phyloP scores from a whole-genome alignment of 2,329 filamentous ascomycete genomes.

The Ophiocordyceps robertsii region DNA sequence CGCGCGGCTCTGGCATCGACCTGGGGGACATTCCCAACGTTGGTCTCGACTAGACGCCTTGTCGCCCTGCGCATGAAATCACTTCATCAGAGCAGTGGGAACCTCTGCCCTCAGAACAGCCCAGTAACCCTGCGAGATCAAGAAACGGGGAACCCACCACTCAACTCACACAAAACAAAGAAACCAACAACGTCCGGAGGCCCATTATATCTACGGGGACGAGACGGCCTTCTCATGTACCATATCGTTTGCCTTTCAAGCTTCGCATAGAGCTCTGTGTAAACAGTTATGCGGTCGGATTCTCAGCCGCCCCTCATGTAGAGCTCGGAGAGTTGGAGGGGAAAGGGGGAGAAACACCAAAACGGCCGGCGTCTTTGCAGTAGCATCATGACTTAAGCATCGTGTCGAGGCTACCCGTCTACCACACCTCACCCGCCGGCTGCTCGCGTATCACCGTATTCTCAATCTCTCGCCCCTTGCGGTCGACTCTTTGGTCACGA shows the following conservation, averaged over 20 bases:
- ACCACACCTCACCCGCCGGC: conserved; percentile 9
- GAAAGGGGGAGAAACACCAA: conserved; percentile 15
- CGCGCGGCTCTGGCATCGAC: conserved; percentile 24
- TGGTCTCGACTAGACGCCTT: conserved; percentile 35
- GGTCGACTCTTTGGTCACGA: conserved; percentile 71
- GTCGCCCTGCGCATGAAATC: neutral
- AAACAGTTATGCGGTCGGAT: conserved; percentile 18
- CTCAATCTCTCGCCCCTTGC: conserved; percentile 62
- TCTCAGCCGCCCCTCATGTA: neutral
- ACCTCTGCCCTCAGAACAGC: neutral
- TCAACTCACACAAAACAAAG: neutral
- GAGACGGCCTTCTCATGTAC: conserved; percentile 18
- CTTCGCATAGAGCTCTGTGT: conserved; percentile 27
- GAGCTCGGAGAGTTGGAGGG: conserved; percentile 10
- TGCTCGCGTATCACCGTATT: conserved; percentile 17
- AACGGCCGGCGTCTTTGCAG: conserved; percentile 16
- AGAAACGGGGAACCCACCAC: neutral
- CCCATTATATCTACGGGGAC: conserved; percentile 8
- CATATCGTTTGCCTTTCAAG: conserved; percentile 24
- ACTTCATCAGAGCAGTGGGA: neutral
- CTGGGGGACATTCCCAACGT: conserved; percentile 35
- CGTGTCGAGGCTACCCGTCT: neutral
- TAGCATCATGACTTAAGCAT: conserved; percentile 12
- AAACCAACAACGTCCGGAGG: neutral
- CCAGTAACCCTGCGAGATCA: neutral